Evolutionary conservation across 2,329 filamentous ascomycete genomes (phyloP).

Genomic region (Stemphylium lycopersici): DNA sequence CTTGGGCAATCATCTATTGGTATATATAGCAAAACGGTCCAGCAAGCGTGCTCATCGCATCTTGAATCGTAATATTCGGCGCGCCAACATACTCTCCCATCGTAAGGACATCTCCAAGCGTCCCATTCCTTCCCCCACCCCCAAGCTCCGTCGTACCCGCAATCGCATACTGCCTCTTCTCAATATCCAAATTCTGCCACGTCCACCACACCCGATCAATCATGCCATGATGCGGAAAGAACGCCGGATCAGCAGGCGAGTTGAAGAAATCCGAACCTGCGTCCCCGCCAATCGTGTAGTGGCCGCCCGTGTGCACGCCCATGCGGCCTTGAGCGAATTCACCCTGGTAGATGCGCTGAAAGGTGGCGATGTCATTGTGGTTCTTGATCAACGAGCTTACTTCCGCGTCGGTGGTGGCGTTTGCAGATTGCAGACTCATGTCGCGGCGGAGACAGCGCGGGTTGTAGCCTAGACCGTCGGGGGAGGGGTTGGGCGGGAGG

Average conservation of each 20-base stretch:
- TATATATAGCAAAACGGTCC: slow-evolving; percentile 53
- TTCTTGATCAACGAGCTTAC: slow-evolving; percentile 31
- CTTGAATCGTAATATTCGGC: slow-evolving; percentile 39
- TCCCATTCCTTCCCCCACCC: slow-evolving; percentile 49
- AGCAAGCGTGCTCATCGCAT: slow-evolving; percentile 51
- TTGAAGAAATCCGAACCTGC: slow-evolving; percentile 48
- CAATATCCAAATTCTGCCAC: slow-evolving; percentile 55
- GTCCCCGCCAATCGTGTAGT: slow-evolving; percentile 47
- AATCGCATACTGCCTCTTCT: slow-evolving; percentile 48
- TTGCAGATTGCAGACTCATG: slow-evolving; percentile 34
- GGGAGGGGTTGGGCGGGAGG: slow-evolving; percentile 35
- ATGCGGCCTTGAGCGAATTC: slow-evolving; percentile 42
- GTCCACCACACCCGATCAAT: slow-evolving; percentile 58
- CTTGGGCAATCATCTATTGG: slow-evolving; percentile 16
- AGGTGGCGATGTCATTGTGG: slow-evolving; percentile 36
- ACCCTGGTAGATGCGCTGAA: slow-evolving; percentile 48
- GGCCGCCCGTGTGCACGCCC: slow-evolving; percentile 55
- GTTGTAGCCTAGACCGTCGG: slow-evolving; percentile 38
- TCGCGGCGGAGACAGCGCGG: slow-evolving; percentile 49
- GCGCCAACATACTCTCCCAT: slow-evolving; percentile 46
- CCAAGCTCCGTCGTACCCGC: slow-evolving; percentile 33
- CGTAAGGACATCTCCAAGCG: slow-evolving; percentile 51
- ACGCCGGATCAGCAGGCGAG: slow-evolving; percentile 55
- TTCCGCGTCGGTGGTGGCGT: slow-evolving; percentile 32
- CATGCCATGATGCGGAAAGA: slow-evolving; percentile 57